phyloP scores from a whole-genome alignment of 257 asterid genomes.

The Scutellaria galericulata region DNA sequence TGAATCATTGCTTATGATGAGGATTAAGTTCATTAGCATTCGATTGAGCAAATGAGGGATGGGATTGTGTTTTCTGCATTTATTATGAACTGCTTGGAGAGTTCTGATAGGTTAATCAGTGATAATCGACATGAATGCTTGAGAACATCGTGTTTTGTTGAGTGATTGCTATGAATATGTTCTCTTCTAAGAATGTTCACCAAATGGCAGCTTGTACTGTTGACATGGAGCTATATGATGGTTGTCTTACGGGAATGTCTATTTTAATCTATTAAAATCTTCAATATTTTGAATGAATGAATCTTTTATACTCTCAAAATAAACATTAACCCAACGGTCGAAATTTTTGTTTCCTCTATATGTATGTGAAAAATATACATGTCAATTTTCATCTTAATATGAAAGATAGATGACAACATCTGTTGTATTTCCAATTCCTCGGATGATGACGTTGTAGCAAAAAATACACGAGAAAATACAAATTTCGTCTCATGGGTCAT shows the following conservation, averaged over 20 bases:
- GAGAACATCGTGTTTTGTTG: background rate
- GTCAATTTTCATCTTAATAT: too few species aligned
- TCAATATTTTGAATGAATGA: too few species aligned
- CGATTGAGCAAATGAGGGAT: background rate
- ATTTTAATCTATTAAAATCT: too few species aligned
- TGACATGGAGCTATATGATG: conserved; percentile 82
- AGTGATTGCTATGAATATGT: background rate
- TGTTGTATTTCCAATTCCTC: too few species aligned
- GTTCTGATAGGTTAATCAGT: conserved; percentile 5
- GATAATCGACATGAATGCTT: background rate
- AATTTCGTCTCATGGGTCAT: too few species aligned
- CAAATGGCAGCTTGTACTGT: conserved; percentile 64
- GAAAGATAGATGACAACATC: too few species aligned
- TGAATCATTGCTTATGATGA: background rate
- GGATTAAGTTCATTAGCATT: background rate
- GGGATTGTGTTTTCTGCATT: background rate
- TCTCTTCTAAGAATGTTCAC: conserved; percentile 30
- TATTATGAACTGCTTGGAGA: background rate
- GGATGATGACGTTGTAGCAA: too few species aligned
- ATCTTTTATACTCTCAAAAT: too few species aligned
- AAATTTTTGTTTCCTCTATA: too few species aligned
- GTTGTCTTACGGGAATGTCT: conserved; percentile 56
- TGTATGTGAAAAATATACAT: too few species aligned
- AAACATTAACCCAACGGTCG: too few species aligned
- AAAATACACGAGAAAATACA: too few species aligned